Evolutionary conservation across 768 basidiomycete genomes (phyloP), one percentile per base, ranked within the genome.

Genomic region (Boletus rubescentipes): DNA sequence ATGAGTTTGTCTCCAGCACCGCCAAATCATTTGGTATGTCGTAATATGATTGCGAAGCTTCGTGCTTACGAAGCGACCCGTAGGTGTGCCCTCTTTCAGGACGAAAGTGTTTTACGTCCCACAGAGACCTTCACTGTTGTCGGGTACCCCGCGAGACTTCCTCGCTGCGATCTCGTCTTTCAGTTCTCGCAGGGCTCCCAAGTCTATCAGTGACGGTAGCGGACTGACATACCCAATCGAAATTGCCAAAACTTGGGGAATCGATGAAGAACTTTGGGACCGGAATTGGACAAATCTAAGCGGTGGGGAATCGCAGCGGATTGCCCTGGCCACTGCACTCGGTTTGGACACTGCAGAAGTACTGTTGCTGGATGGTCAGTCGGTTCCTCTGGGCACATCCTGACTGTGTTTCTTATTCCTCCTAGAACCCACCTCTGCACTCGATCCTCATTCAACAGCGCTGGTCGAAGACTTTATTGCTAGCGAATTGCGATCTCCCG

Each of bases 391-490:
- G 35, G 35, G 6, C 4, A 32, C 42, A 16, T 31, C 31, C 21
- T 34, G 32, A 15, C 36, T 18, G 10, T 23, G n/a, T 31, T 37
- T 30, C 35, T 57, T 8, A 49, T 55, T 38, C 20, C 9, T 31
- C 57, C 7, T 58, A 95, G 93, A 96, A 69, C 93, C 93, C 2
- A 95, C 93, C 0, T 93, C 90, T 9, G 93, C 93, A 0, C 76
- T 96, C 51, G 93, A 96, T 68, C 74, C 82, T 15, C 78, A 79
- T 31, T 81, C 86, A 1, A 86, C 85, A 14, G 62, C 74, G 14
- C 69, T 77, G 29, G 89, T 96, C 2, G 93, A 96, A 66, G 71
- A 77, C 41, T 79, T 75, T 42, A 71, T 95, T 14, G 54, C 77
- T 5, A 65, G 75, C 9, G 77, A 85, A 50, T 67, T 93, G 34